Conservation (phyloP, 305 asterid genomes). For the Fraxinus greggii region DNA sequence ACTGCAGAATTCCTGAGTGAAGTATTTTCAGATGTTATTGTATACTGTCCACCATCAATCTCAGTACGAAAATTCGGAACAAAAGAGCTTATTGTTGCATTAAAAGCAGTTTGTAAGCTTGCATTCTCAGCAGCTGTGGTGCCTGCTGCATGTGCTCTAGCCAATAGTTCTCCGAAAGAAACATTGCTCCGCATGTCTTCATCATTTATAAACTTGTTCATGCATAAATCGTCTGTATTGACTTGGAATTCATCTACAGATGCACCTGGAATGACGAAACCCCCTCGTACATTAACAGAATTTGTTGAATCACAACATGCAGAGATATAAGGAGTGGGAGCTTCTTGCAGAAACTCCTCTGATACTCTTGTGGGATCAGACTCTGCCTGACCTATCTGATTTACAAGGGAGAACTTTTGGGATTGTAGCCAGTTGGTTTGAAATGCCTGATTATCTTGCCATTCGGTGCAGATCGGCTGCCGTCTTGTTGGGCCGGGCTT, state of each 20-base stretch:
- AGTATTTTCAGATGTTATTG: constrained; percentile 24
- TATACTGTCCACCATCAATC: constrained; percentile 27
- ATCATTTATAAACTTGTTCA: constrained; percentile 10
- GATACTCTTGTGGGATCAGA: background rate
- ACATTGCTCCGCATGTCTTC: constrained; percentile 28
- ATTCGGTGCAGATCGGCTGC: constrained; percentile 40
- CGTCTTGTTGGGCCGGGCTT: constrained; percentile 38
- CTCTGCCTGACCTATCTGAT: constrained; percentile 22
- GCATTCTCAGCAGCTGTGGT: constrained; percentile 29
- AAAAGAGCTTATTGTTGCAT: constrained; percentile 26
- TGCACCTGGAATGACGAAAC: background rate
- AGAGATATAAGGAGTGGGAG: background rate
- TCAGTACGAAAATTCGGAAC: constrained; percentile 19
- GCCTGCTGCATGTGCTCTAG: constrained; percentile 45
- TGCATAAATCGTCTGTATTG: background rate
- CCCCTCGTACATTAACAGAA: constrained; percentile 14
- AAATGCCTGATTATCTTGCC: constrained; percentile 25
- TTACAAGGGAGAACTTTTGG: constrained; percentile 17
- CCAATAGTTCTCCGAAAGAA: constrained; percentile 51
- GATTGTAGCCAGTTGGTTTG: constrained; percentile 24
- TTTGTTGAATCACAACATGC: constrained; percentile 30
- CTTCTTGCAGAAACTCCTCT: background rate
- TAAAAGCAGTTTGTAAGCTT: constrained; percentile 21
- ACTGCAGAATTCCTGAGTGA: constrained; percentile 17
- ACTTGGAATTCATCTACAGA: background rate